phyloP scores from a whole-genome alignment of 345 rosid genomes.

The Brassica napus region DNA sequence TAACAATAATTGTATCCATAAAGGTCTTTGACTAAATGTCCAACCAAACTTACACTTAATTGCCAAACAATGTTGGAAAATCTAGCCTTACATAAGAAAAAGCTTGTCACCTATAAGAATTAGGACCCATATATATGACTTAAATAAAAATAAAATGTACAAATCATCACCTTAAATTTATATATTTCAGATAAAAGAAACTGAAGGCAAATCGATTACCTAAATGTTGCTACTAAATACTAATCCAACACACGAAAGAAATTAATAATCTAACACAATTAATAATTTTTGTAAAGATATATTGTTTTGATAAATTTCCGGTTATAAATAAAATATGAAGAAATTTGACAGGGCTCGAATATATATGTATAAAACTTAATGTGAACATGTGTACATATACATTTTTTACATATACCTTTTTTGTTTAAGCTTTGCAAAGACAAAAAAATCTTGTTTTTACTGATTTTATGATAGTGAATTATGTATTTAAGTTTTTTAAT shows the following conservation, averaged over 20 bases:
- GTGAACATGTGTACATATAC: neutral
- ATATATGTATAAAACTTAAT: neutral
- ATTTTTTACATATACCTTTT: neutral
- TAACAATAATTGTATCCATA: conserved; percentile 29
- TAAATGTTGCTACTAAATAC: neutral
- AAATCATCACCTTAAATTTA: neutral
- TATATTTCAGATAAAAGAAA: neutral
- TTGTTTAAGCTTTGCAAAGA: neutral
- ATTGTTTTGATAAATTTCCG: too few species aligned
- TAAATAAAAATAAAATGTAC: neutral
- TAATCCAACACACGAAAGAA: neutral
- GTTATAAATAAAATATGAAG: neutral
- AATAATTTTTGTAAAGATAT: neutral
- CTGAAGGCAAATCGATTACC: neutral
- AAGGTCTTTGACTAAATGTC: conserved; percentile 34
- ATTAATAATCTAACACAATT: neutral
- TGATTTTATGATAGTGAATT: neutral
- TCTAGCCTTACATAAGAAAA: conserved; percentile 1
- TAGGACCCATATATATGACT: conserved; percentile 17
- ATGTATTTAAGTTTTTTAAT: neutral
- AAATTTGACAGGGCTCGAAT: neutral
- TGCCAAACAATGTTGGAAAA: conserved; percentile 30
- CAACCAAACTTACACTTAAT: conserved; percentile 15
- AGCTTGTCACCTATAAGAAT: conserved; percentile 14
- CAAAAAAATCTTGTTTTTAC: neutral